Conservation (phyloP, 257 asterid species). For the Hygrophila difformis region DNA sequence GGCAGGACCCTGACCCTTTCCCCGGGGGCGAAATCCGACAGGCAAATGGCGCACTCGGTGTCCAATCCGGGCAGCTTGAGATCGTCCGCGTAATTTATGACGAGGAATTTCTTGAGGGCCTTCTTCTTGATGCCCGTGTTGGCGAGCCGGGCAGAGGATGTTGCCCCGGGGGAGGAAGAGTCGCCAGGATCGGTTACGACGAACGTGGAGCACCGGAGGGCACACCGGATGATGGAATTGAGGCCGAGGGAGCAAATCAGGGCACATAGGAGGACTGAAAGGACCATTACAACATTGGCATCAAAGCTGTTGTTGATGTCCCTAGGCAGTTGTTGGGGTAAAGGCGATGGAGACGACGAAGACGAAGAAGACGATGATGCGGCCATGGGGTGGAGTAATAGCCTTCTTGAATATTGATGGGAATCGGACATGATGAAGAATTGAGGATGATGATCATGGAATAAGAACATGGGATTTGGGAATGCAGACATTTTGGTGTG, state of each 20-base stretch:
- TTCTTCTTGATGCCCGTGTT: conserved; percentile 42
- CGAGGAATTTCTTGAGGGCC: conserved; percentile 41
- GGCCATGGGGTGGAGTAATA: conserved; percentile 29
- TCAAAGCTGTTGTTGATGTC: conserved; percentile 34
- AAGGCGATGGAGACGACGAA: too few relatives aligned
- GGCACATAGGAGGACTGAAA: conserved; percentile 52
- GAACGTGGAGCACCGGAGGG: conserved; percentile 35
- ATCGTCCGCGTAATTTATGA: conserved; percentile 25
- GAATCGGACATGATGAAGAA: neutral
- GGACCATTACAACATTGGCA: conserved; percentile 47
- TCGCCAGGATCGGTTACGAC: conserved; percentile 17
- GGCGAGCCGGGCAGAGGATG: conserved; percentile 20
- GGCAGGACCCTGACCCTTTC: conserved; percentile 40
- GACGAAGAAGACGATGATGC: too few relatives aligned
- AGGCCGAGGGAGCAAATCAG: conserved; percentile 50
- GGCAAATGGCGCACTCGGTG: conserved; percentile 44
- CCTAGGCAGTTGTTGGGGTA: too few relatives aligned
- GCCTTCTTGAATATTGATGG: conserved; percentile 37
- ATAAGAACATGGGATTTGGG: too few relatives aligned
- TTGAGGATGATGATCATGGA: too few relatives aligned
- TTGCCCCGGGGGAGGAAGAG: neutral
- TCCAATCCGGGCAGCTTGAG: conserved; percentile 29
- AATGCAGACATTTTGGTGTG: too few relatives aligned
- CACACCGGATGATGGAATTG: conserved; percentile 46
- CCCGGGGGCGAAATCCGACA: conserved; percentile 31